Evolutionary conservation across 2,329 filamentous ascomycete species (phyloP).

Genomic region (Venturia nashicola): DNA sequence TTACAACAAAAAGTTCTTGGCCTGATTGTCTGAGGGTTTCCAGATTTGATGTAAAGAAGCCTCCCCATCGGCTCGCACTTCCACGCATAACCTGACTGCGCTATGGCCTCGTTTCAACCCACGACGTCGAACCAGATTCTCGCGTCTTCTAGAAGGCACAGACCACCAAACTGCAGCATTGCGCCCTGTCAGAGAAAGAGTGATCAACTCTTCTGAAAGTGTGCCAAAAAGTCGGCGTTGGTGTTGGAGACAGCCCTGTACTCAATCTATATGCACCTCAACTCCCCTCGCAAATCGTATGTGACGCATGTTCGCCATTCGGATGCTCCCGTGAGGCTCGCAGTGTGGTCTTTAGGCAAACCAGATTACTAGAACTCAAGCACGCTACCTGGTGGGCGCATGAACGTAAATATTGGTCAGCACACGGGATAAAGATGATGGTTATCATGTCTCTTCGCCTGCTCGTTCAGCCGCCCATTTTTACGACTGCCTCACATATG

Average conservation of each 20-base stretch:
- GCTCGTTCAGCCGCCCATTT: not conserved
- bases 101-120: not conserved
- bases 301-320: not conserved
- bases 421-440: not conserved
- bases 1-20: not conserved
- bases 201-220: not conserved
- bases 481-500: not conserved
- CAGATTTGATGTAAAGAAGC: not conserved
- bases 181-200: not conserved
- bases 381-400: not conserved
- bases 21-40: not conserved
- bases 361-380: constrained; percentile 2
- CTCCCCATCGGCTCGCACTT: not conserved
- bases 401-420: not conserved
- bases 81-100: not conserved
- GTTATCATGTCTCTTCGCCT: not conserved
- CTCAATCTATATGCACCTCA: constrained; percentile 1
- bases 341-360: not conserved
- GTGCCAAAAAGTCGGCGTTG: not conserved
- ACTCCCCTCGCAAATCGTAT: not conserved
- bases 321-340: not conserved
- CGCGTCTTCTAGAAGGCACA: not conserved
- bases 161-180: not conserved
- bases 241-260: constrained; percentile 1
- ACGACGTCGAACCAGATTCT: not conserved